Base-by-base conservation (phyloP, 768 basidiomycete genomes). In the Inosperma sp. region DNA sequence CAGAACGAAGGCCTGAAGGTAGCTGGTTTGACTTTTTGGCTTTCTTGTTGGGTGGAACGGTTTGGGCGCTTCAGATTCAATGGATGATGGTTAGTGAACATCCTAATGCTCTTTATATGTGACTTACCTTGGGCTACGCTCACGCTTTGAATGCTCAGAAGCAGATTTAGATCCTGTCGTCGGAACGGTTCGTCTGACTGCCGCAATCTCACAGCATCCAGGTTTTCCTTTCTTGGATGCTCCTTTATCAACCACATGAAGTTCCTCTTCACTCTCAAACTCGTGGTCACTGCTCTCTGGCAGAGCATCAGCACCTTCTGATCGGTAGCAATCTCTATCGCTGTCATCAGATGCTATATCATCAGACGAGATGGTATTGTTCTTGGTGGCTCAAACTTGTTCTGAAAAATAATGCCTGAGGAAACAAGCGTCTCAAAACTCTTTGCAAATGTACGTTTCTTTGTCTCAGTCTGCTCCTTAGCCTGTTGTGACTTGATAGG, bases 341-440 rank as follows among this genome's bases (percentile, higher is more conserved):
- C 47, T 48, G 47, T 48, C 34, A 26, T 48, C 47, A 3, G 47
- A 48, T 2, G 34, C 47, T 9, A 48, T 2, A 17, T 17, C 19
- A 48, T 48, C 35, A 7, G 12, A 42, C 29, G 3, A 35, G 34
- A 35, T 35, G 17, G 2, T 42, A 9, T 27, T 0, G 6, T 27
- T 5, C 19, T 17, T 42, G 25, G 25, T 42, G 5, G 6, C 25
- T 6, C 41, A 6, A 26, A 16, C 16, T 41, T 23, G 23, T n/a
- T 6, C 3, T 42, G 25, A 42, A 10, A 42, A 26, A 25, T 27
- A 42, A n/a, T n/a, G 29, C 25, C 25, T 14, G 14, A 35, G 34
- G 4, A 35, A 35, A 35, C 12, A 17, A 14, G 12, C 12, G 5
- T 5, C 17, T 4, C 34, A 35, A 13, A 35, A 35, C 34, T 5